Evolutionary conservation across 1,139 yeast species (phyloP).

Genomic region (Blastobotrys elegans): DNA sequence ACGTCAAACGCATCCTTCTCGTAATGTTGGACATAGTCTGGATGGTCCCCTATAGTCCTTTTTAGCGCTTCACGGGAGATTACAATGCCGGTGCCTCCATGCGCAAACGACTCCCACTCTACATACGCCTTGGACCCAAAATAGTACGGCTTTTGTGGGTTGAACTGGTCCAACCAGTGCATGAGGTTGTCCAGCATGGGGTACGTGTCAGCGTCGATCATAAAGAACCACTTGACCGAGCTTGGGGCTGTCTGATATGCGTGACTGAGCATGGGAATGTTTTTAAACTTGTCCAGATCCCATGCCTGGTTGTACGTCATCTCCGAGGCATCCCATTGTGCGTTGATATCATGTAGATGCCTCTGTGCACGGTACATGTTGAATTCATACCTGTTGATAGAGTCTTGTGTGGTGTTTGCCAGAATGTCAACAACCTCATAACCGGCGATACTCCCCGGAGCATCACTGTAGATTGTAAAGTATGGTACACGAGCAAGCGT

Average conservation of each 20-base stretch:
- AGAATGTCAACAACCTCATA: conserved; percentile 33
- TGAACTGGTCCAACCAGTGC: conserved; percentile 24
- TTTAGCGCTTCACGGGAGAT: conserved; percentile 32
- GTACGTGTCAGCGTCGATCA: conserved; percentile 37
- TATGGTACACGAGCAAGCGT: conserved; percentile 33
- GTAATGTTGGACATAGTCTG: conserved; percentile 25
- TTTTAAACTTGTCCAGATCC: conserved; percentile 37
- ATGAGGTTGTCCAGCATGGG: conserved; percentile 30
- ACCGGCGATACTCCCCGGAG: conserved; percentile 31
- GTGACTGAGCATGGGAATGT: conserved; percentile 36
- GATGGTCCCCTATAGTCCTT: conserved; percentile 25
- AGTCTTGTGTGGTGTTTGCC: conserved; percentile 21
- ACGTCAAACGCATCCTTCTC: conserved; percentile 25
- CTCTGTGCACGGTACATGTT: conserved; percentile 29
- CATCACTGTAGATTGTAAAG: conserved; percentile 36
- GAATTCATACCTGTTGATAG: conserved; percentile 23
- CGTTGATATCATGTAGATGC: conserved; percentile 25
- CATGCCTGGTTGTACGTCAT: conserved; percentile 29
- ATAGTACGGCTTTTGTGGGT: conserved; percentile 28
- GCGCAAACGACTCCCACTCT: conserved; percentile 31
- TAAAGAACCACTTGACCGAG: conserved; percentile 34
- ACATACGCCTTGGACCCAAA: conserved; percentile 30
- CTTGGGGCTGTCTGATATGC: conserved; percentile 32
- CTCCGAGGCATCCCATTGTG: conserved; percentile 22
- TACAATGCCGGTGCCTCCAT: conserved; percentile 38